phyloP scores from a whole-genome alignment of 2,329 filamentous ascomycete species.

The Chaetomium sp. region DNA sequence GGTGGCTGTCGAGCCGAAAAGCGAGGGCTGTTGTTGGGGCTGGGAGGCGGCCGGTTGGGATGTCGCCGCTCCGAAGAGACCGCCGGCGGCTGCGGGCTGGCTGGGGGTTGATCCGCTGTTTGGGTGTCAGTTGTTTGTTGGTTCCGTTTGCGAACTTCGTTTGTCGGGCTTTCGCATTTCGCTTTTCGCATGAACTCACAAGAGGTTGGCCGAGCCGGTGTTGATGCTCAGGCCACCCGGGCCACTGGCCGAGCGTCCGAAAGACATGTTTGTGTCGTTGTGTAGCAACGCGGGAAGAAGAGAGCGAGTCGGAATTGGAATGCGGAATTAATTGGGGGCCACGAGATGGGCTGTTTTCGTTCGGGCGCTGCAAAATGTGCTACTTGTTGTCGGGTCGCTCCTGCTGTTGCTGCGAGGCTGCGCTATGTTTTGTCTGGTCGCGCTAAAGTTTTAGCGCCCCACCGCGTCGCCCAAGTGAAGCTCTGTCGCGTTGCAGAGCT shows the following conservation, averaged over 20 bases:
- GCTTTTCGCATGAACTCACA: slow-evolving; percentile 34
- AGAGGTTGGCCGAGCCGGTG: slow-evolving; percentile 53
- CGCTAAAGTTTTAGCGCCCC: slow-evolving; percentile 16
- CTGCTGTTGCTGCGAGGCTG: background rate
- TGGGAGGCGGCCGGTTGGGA: slow-evolving; percentile 25
- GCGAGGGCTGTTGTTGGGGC: slow-evolving; percentile 28
- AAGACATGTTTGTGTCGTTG: slow-evolving; percentile 10
- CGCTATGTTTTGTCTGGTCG: slow-evolving; percentile 10
- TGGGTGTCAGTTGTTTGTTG: slow-evolving; percentile 6
- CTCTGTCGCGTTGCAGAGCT: slow-evolving; percentile 11
- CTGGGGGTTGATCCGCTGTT: slow-evolving; percentile 27
- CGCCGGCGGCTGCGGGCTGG: slow-evolving; percentile 30
- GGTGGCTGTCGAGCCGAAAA: slow-evolving; percentile 28
- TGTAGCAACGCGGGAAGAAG: background rate
- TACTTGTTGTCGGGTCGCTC: background rate
- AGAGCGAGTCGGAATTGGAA: slow-evolving; percentile 2
- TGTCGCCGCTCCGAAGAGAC: slow-evolving; percentile 29
- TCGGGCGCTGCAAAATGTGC: too few species aligned
- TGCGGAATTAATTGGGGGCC: background rate
- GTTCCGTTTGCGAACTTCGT: background rate
- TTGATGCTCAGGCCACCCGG: slow-evolving; percentile 58
- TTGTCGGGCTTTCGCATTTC: slow-evolving; percentile 4
- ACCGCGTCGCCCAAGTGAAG: slow-evolving; percentile 6
- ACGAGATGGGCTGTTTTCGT: too few species aligned
- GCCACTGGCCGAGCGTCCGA: slow-evolving; percentile 49